phyloP scores from a whole-genome alignment of 208 protist species.

The Trypanosoma lewisi region DNA sequence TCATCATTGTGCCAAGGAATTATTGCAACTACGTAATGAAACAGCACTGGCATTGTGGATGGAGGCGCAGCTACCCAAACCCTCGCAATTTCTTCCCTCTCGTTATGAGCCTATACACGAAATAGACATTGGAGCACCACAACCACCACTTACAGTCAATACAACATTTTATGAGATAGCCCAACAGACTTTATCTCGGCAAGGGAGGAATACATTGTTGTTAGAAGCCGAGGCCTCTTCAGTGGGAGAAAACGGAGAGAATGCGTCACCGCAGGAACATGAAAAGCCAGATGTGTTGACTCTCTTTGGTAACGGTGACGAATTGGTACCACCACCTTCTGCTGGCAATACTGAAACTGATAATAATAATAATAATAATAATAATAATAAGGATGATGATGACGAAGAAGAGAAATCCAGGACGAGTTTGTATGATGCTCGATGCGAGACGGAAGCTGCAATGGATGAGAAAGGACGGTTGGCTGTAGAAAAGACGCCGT shows the following conservation, averaged over 20 bases:
- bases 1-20: slow-evolving; percentile 14
- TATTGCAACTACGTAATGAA: slow-evolving; percentile 32
- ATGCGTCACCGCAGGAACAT: neutral
- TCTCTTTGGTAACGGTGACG: neutral
- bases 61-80: slow-evolving; percentile 32
- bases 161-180: slow-evolving; percentile 29
- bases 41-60: slow-evolving; percentile 34
- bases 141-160: slow-evolving; percentile 21
- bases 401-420: slow-evolving; percentile 10
- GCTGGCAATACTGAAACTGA: neutral
- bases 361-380: slow-evolving; percentile 3
- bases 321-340: neutral
- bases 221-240: neutral
- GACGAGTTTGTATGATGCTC: neutral
- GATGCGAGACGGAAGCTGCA: slow-evolving; percentile 1
- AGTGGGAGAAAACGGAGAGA: neutral
- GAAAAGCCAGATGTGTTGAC: slow-evolving; percentile 1
- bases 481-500: slow-evolving; percentile 25
- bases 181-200: slow-evolving; percentile 1
- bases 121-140: slow-evolving; percentile 2
- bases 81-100: slow-evolving; percentile 10
- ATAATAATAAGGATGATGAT: slow-evolving; percentile 6
- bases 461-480: slow-evolving; percentile 26
- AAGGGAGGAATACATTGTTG: neutral
- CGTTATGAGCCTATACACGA: neutral